A percentile compares a stretch with the other conserved stretches of the same genome.
phyloP scores from a whole-genome alignment of 1,284 basidiomycete species.

The Trichosporon inkin region DNA sequence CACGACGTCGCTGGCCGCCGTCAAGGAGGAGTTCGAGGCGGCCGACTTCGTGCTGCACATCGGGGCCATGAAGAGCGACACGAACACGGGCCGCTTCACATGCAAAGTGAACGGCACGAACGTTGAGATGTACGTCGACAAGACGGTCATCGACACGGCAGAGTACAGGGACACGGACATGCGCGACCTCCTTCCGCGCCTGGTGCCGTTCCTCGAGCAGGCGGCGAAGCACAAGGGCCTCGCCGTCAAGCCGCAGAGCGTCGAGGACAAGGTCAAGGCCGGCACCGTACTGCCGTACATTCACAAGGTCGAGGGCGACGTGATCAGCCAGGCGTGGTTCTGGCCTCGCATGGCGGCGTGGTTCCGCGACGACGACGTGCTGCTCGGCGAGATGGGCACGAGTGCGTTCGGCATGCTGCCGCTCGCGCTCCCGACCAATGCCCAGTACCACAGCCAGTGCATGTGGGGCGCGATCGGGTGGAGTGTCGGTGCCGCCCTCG shows the following conservation, averaged over 20 bases:
- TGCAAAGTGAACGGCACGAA: conserved; percentile 55
- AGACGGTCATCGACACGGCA: conserved; percentile 60
- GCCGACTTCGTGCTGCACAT: conserved; percentile 80
- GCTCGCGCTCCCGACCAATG: conserved; percentile 60
- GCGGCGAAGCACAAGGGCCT: conserved; percentile 27
- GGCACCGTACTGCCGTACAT: conserved; percentile 29
- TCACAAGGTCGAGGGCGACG: conserved; percentile 28
- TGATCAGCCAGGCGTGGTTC: conserved; percentile 70
- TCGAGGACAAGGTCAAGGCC: conserved; percentile 32
- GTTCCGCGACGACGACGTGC: conserved; percentile 58
- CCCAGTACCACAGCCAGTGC: conserved; percentile 61
- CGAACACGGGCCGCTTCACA: conserved; percentile 63
- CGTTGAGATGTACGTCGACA: conserved; percentile 74
- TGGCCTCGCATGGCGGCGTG: conserved; percentile 80
- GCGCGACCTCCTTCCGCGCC: conserved; percentile 50
- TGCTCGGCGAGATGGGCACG: conserved; percentile 73
- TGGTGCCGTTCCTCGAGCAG: conserved; percentile 42
- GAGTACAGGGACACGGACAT: conserved; percentile 52
- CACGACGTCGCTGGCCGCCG: conserved; percentile 63
- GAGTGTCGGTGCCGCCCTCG: conserved; percentile 56
- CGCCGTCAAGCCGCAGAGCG: conserved; percentile 21
- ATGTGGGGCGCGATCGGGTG: conserved; percentile 48
- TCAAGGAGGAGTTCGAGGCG: conserved; percentile 71
- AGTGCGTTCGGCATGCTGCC: conserved; percentile 69
- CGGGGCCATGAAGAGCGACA: conserved; percentile 78